phyloP scores from a whole-genome alignment of 805 yeast species.

The Ogataea salicorniae region DNA sequence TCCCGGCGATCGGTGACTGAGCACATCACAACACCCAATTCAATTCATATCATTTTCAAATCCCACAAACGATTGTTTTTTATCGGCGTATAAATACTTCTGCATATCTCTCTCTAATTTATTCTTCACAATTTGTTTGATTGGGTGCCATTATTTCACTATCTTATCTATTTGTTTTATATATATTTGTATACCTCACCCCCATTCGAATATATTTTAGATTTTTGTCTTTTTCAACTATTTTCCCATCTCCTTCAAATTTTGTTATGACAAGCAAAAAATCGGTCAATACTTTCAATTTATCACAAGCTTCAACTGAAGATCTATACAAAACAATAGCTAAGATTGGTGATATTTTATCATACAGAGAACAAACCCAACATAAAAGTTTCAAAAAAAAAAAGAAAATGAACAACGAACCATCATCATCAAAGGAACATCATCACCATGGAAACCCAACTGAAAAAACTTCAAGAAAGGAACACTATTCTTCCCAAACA shows the following conservation, averaged over 20 bases:
- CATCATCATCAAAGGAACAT: neutral
- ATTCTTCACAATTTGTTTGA: too few relatives aligned
- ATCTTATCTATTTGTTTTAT: neutral
- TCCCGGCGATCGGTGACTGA: too few relatives aligned
- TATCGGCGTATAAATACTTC: too few relatives aligned
- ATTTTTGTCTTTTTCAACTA: too few relatives aligned
- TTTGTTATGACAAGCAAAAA: neutral
- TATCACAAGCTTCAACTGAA: neutral
- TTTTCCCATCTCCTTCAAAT: too few relatives aligned
- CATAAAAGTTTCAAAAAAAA: too few relatives aligned
- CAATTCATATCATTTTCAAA: too few relatives aligned
- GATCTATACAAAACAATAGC: neutral
- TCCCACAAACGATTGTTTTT: too few relatives aligned
- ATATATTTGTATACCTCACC: neutral
- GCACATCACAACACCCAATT: too few relatives aligned
- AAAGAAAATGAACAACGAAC: neutral
- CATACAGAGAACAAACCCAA: neutral
- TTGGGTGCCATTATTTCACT: neutral
- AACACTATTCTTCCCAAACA: too few relatives aligned
- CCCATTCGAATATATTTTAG: too few relatives aligned
- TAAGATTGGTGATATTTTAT: neutral
- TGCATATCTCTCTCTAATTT: too few relatives aligned
- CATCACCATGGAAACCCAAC: neutral
- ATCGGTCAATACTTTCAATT: neutral
- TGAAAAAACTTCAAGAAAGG: neutral